Evolutionary conservation across 73 alveolate genomes (phyloP).

Genomic region (Paramecium sexaurelia): DNA sequence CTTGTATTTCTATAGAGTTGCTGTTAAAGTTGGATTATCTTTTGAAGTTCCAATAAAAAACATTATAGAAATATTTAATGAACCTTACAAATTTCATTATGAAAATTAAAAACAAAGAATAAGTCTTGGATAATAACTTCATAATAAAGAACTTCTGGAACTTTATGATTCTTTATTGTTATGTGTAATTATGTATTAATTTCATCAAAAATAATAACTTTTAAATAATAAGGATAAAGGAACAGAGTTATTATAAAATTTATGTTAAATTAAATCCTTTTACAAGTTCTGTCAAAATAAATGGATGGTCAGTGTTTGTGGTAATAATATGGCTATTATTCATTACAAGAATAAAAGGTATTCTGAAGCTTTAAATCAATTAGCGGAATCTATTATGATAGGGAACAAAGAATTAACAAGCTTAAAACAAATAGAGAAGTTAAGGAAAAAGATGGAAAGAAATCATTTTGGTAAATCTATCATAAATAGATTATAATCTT

Average conservation of each 20-base stretch:
- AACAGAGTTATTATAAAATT: background rate
- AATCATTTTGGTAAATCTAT: background rate
- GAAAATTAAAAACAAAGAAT: background rate
- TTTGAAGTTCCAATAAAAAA: background rate
- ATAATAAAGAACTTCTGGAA: background rate
- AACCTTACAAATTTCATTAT: background rate
- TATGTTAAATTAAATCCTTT: background rate
- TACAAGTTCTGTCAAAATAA: background rate
- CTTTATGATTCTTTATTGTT: background rate
- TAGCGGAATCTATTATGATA: conserved; percentile 22
- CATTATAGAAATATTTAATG: background rate
- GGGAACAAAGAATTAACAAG: background rate
- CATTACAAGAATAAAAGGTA: conserved; percentile 38
- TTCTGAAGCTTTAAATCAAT: conserved; percentile 18
- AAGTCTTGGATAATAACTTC: background rate
- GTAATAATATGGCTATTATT: conserved; percentile 22
- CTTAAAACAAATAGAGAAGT: conserved; percentile 1
- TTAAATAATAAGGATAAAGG: background rate
- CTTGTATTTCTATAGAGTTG: background rate
- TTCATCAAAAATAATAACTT: background rate
- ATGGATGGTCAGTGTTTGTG: conserved; percentile 27
- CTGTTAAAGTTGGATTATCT: conserved; percentile 9
- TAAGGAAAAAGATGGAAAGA: background rate
- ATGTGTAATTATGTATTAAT: background rate
- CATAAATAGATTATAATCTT: background rate